A percentile compares a stretch with the other conserved stretches of the same genome.
phyloP scores from a whole-genome alignment of 2,329 filamentous ascomycete species.

The Thermoascus crustaceus region DNA sequence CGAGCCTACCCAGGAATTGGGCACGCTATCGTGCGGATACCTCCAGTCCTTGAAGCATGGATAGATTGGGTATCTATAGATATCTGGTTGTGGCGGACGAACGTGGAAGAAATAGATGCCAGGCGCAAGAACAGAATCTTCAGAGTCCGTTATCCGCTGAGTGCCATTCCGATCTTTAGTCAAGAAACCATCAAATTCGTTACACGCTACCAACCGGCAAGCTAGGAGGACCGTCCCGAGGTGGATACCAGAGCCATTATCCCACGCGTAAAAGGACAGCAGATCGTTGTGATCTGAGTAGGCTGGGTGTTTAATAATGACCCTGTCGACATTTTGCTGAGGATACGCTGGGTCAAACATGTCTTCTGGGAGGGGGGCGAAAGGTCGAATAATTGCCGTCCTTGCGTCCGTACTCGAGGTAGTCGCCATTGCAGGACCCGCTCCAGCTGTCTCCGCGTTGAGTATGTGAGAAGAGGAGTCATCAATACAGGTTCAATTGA shows the following conservation, averaged over 20 bases:
- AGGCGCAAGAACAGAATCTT: background rate
- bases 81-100: background rate
- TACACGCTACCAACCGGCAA: background rate
- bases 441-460: background rate
- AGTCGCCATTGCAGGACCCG: background rate
- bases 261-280: background rate
- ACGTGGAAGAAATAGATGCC: background rate
- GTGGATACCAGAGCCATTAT: background rate
- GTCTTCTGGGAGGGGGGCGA: background rate
- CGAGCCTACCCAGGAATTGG: background rate
- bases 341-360: background rate
- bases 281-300: background rate
- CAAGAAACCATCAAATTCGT: background rate
- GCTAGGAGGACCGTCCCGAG: background rate
- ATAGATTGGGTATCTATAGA: background rate
- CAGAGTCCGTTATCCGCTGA: background rate
- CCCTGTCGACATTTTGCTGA: too few relatives aligned
- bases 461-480: background rate
- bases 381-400: background rate
- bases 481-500: conserved; percentile 1
- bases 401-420: background rate
- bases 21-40: background rate
- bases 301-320: background rate
- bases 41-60: background rate
- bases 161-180: background rate